Evolutionary conservation across 139 green algal species (phyloP).

Genomic region (Ostreobium quekettii): DNA sequence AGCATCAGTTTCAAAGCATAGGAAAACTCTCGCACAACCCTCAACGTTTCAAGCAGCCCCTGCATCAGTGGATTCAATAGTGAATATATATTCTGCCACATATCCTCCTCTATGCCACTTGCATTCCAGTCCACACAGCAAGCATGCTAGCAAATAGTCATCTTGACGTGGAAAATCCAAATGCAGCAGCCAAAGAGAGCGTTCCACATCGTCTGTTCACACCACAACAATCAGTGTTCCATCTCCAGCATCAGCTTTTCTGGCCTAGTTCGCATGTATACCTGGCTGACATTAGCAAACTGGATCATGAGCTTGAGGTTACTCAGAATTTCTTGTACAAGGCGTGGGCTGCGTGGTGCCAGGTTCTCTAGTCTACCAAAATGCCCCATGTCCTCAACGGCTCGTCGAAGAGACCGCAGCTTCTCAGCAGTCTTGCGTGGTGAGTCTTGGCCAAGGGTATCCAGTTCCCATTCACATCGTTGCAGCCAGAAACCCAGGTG

Average conservation of each 20-base stretch:
- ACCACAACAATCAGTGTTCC: too few relatives aligned
- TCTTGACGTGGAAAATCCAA: too few relatives aligned
- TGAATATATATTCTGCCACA: too few relatives aligned
- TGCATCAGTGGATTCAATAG: too few relatives aligned
- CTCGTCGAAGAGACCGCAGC: neutral
- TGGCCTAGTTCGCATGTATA: too few relatives aligned
- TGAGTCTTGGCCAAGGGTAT: constrained; percentile 2
- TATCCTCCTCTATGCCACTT: too few relatives aligned
- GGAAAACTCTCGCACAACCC: constrained; percentile 1
- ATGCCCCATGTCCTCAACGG: constrained; percentile 2
- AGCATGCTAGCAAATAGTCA: too few relatives aligned
- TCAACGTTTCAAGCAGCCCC: constrained; percentile 10
- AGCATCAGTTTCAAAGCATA: constrained; percentile 1
- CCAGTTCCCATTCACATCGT: neutral
- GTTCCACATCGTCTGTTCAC: too few relatives aligned
- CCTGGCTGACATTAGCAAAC: neutral
- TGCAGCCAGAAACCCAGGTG: constrained; percentile 8
- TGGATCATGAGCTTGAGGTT: constrained; percentile 3
- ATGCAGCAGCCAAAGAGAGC: too few relatives aligned
- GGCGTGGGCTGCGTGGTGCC: neutral
- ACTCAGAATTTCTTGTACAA: constrained; percentile 2
- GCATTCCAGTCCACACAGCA: too few relatives aligned
- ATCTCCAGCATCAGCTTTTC: too few relatives aligned
- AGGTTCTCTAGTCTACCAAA: neutral
- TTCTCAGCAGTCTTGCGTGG: constrained; percentile 1